Percentiles rank a stretch among this genome's conserved stretches.
Evolutionary conservation across 495 filamentous ascomycete species (phyloP).

Genomic region (Saxophila tyrrhenica): DNA sequence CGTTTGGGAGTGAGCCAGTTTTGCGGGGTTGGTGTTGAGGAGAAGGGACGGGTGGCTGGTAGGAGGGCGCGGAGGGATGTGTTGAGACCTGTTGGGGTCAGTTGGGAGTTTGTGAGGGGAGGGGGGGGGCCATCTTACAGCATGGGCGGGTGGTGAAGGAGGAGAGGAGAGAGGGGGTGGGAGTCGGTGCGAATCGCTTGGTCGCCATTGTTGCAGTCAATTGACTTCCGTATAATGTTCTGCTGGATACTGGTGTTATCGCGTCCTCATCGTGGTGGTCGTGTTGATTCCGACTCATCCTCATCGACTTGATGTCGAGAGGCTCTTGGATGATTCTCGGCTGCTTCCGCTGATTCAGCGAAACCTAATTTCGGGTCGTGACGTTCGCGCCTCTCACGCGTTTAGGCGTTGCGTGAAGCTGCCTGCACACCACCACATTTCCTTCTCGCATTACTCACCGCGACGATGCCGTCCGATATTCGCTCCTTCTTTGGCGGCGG

Average conservation of each 20-base stretch:
- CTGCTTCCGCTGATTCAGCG: neutral
- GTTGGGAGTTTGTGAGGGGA: neutral
- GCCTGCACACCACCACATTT: neutral
- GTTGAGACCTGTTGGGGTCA: constrained; percentile 14
- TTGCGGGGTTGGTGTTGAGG: constrained; percentile 49
- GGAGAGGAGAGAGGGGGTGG: constrained; percentile 7
- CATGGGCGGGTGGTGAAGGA: constrained; percentile 21
- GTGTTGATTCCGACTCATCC: no score
- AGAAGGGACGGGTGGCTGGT: constrained; percentile 48
- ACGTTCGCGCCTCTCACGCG: constrained; percentile 3
- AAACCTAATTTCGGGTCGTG: no score
- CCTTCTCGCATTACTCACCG: neutral
- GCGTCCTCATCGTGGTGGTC: neutral
- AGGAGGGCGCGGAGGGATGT: constrained; percentile 16
- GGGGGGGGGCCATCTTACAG: constrained; percentile 16
- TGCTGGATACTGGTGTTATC: neutral
- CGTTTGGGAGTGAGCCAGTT: constrained; percentile 76
- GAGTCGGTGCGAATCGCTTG: neutral
- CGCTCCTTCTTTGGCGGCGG: constrained; percentile 34
- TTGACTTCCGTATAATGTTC: no score
- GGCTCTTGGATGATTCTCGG: neutral
- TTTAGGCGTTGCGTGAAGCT: neutral
- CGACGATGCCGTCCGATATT: constrained; percentile 30
- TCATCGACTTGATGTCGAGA: no score
- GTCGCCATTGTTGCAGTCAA: constrained; percentile 1